Conservation (phyloP, 345 rosid genomes). For the Citrus glauca region DNA sequence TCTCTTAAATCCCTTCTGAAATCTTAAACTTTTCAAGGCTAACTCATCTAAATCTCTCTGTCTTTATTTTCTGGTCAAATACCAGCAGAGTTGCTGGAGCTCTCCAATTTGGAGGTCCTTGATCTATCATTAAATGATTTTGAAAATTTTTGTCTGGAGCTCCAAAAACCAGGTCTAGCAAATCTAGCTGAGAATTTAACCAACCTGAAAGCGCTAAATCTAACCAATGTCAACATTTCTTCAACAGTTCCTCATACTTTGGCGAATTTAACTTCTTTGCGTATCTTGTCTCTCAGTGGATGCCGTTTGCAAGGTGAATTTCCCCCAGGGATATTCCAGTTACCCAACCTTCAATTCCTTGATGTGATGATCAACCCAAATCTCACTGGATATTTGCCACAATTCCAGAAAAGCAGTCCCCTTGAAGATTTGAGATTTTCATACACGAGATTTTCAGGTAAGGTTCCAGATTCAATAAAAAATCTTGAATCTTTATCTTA, state of each 20-base stretch:
- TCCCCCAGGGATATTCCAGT: not conserved
- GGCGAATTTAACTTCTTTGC: not conserved
- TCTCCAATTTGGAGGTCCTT: conserved; percentile 3
- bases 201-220: conserved; percentile 13
- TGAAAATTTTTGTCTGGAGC: not conserved
- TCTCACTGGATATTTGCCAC: not conserved
- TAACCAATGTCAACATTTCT: not conserved
- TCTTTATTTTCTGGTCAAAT: conserved; percentile 14
- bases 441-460: not conserved
- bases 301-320: not conserved
- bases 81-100: not conserved
- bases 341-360: not conserved
- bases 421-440: not conserved
- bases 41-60: not conserved
- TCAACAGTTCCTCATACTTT: not conserved
- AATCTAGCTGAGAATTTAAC: not conserved
- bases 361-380: accelerated
- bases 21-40: not conserved
- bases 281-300: not conserved
- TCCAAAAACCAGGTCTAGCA: not conserved
- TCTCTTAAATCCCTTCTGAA: not conserved
- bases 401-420: not conserved
- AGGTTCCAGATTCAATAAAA: not conserved
- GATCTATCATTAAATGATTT: not conserved
- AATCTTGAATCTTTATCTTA: not conserved